Conservation (phyloP, 495 filamentous ascomycete genomes). For the Annulohypoxylon moriforme region DNA sequence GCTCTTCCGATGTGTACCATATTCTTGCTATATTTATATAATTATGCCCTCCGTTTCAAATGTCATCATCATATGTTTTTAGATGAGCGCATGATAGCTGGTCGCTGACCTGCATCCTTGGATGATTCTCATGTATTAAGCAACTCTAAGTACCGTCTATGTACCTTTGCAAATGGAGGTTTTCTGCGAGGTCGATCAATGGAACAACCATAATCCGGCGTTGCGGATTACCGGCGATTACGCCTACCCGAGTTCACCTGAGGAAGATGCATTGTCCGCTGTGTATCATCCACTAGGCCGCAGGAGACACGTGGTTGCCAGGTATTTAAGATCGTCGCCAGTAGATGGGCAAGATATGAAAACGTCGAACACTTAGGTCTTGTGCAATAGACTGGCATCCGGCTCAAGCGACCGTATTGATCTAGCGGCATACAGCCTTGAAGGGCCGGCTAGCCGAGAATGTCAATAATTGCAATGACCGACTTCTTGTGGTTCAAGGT, state of each 20-base stretch:
- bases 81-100: not conserved
- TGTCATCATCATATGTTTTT: not conserved
- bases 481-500: too few relatives aligned
- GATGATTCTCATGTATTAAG: constrained; percentile 8
- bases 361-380: too few relatives aligned
- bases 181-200: constrained; percentile 35
- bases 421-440: too few relatives aligned
- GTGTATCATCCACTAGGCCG: not conserved
- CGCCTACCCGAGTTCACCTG: not conserved
- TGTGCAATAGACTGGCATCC: too few relatives aligned
- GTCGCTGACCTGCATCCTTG: constrained; percentile 14
- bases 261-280: not conserved
- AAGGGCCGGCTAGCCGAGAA: too few relatives aligned
- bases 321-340: not conserved
- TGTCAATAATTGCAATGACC: too few relatives aligned
- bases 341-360: not conserved
- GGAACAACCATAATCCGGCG: constrained; percentile 7
- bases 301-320: not conserved
- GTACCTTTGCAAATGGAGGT: constrained; percentile 19
- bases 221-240: not conserved
- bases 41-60: not conserved
- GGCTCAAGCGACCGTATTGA: too few relatives aligned
- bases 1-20: not conserved
- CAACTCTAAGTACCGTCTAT: not conserved
- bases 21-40: not conserved